phyloP scores from a whole-genome alignment of 768 basidiomycete genomes.

The Amylocystis lapponica region DNA sequence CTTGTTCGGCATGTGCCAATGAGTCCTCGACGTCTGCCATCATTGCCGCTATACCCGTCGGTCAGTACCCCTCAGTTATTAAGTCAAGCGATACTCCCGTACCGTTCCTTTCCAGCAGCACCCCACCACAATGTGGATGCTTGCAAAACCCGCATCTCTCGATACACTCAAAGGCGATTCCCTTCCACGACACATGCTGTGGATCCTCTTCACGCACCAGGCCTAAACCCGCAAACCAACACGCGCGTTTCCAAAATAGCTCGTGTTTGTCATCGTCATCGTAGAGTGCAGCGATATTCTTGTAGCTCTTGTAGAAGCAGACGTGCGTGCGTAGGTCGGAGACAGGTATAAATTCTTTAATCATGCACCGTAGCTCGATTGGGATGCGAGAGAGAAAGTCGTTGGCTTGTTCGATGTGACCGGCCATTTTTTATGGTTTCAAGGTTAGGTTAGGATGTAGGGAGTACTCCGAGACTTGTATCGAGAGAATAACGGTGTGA shows the following conservation, averaged over 20 bases:
- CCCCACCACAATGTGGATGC: slow-evolving; percentile 13
- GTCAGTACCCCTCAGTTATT: not conserved
- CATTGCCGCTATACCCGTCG: not conserved
- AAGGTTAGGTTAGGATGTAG: too few species aligned
- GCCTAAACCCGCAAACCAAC: slow-evolving; percentile 11
- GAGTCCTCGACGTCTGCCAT: not conserved
- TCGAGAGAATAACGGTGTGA: too few species aligned
- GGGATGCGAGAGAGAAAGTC: slow-evolving; percentile 9
- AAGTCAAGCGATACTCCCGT: too few species aligned
- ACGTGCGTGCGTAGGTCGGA: slow-evolving; percentile 17
- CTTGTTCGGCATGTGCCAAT: too few species aligned
- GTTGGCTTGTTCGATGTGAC: too few species aligned
- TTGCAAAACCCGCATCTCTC: slow-evolving; percentile 13
- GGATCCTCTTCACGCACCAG: slow-evolving; percentile 2
- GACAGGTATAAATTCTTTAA: slow-evolving; percentile 11
- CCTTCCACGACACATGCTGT: slow-evolving; percentile 12
- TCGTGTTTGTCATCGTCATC: slow-evolving; percentile 13
- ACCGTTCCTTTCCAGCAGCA: slow-evolving; percentile 12
- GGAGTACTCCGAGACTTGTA: too few species aligned
- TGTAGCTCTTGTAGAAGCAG: slow-evolving; percentile 14
- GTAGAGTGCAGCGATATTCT: slow-evolving; percentile 14
- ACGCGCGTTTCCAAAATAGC: slow-evolving; percentile 12
- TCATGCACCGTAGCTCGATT: slow-evolving; percentile 9
- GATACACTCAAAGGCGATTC: slow-evolving; percentile 15
- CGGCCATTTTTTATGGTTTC: too few species aligned